Evolutionary conservation across 495 filamentous ascomycete species (phyloP).

Genomic region (Aspergillus biplanus): DNA sequence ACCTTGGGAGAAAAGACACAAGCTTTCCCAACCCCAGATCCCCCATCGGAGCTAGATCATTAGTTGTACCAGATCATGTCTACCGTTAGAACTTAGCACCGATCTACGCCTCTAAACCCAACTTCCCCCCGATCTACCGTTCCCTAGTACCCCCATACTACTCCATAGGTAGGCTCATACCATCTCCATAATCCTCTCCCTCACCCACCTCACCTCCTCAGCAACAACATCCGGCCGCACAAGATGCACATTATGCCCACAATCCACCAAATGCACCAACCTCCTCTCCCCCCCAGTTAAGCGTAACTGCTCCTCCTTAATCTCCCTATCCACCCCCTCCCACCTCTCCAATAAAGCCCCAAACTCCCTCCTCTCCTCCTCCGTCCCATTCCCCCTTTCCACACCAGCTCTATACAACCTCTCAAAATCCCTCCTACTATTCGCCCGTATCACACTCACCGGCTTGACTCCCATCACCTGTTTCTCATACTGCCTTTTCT

Average conservation of each 20-base stretch:
- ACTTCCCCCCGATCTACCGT: too few species aligned
- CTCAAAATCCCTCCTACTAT: conserved; percentile 34
- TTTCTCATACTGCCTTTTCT: conserved; percentile 38
- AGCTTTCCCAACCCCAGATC: too few species aligned
- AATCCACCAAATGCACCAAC: conserved; percentile 45
- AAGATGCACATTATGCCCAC: conserved; percentile 55
- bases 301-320: conserved; percentile 50
- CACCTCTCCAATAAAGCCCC: conserved; percentile 39
- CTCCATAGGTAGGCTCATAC: neutral
- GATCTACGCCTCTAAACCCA: too few species aligned
- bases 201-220: conserved; percentile 51
- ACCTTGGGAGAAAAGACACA: too few species aligned
- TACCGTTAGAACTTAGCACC: too few species aligned
- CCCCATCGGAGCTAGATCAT: too few species aligned
- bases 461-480: conserved; percentile 37
- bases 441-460: conserved; percentile 44
- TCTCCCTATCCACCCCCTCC: conserved; percentile 39
- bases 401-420: conserved; percentile 39
- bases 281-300: conserved; percentile 37
- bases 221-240: conserved; percentile 52
- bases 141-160: too few species aligned
- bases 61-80: too few species aligned
- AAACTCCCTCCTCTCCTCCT: conserved; percentile 33
- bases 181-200: conserved; percentile 26
- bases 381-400: conserved; percentile 38